Evolutionary conservation across 495 filamentous ascomycete species (phyloP), one percentile per base, ranked within the genome.

Genomic region (Astrothelium macrocarpum): DNA sequence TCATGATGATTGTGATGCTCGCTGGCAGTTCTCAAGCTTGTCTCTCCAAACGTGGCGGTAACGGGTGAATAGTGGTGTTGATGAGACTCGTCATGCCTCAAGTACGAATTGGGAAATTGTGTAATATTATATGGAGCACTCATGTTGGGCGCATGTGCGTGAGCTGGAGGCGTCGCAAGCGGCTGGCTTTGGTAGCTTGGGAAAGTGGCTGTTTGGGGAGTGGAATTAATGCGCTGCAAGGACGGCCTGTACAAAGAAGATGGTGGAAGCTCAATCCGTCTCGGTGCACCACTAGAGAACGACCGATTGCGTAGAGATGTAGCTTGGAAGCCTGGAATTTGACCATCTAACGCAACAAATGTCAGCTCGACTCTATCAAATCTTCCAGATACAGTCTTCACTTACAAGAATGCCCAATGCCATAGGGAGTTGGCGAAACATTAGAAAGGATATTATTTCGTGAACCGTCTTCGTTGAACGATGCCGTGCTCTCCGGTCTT

Each of bases 371-470:
- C 20, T 56, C 9, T 29, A 9, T 56, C 29, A 5, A 20, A 5
- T 3, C 9, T 49, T 28, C 5, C 7, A n/a, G 10, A 26, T 25
- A n/a, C 7, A 10, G 7, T 2, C 7, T 2, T 29, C 3, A 64
- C 73, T 65, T 70, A 76, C 74, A 77, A 25, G 72, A 71, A 46
- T 75, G 73, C 18, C 75, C 75, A 62, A 77, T 64, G 2, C 75
- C 75, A 64, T 76, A 72, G 14, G 71, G 70, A 39, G 70, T 23
- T 63, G 64, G 69, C 59, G 49, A 71, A 16, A 9, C 7, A 59
- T 53, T 66, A 28, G 66, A 68, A n/a, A n/a, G n/a, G 59, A 46
- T 64, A 2, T 64, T 62, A 25, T 61, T 62, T 63, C 64, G 66
- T 46, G 68, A 34, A 9, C 62, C 61, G 1, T 64, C 62, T 14